Evolutionary conservation across 768 basidiomycete genomes (phyloP), one percentile per base, ranked within the genome.

Genomic region (Suillus subalutaceus): DNA sequence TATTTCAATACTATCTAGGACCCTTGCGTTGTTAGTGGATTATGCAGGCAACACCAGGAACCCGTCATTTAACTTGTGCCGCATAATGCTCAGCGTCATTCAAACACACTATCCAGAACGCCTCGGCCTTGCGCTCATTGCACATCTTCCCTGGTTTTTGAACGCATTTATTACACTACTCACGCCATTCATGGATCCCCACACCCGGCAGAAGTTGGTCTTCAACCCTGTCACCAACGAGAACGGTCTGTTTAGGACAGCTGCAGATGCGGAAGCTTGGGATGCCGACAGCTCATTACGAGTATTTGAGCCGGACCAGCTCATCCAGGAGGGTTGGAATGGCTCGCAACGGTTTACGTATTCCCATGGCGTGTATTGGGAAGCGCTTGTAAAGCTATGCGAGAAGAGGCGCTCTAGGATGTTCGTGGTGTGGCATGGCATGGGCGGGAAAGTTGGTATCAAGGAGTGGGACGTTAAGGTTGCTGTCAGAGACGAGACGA

Each of bases 101-200:
- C 93, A 94, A 72, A 85, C 87, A 26, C 92, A 95, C 73, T 95
- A 94, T 71, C 93, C 93, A 0, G 95, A 97, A 75, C 88, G 95
- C 4, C 87, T 97, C 44, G 93, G 92, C 32, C 73, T 81, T 18
- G 85, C 93, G 1, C 77, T 93, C 44, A 86, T 94, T 71, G 81
- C 90, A 66, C 91, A 95, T 71, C 83, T 96, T n/a, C 94, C 94
- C 7, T 94, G 88, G 80, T 72, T 93, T 60, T 73, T 94, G 60
- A 86, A 86, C 63, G 82, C 86, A 1, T 94, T 94, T 78, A 90
- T 88, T 82, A 92, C 89, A 69, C 76, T 93, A 70, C 88, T 94
- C 72, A 85, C 80, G 69, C 91, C 93, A 2, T 90, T 95, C 73
- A 86, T 96, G 63, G 94, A 96, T 77, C 92, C 94, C 2, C 75